Base-by-base conservation (phyloP, 2,329 filamentous ascomycete genomes). In the Remersonia thermophila region DNA sequence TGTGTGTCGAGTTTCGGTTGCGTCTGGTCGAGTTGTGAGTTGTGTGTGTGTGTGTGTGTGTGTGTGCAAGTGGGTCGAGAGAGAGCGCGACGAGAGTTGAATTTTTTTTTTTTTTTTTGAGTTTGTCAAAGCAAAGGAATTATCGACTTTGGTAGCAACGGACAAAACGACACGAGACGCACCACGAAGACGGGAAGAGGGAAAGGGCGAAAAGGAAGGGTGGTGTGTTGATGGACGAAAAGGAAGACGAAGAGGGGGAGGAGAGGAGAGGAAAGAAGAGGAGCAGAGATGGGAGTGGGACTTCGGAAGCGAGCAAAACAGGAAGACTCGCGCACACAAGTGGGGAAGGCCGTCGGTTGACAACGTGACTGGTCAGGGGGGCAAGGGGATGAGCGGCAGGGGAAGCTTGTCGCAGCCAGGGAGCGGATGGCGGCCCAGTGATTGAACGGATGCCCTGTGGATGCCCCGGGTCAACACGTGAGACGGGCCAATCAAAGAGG, bases 201-300 rank as follows among this genome's bases (percentile, higher is more conserved):
- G 48, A 52, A 47, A 49, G 49, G 47, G 53, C 49, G 49, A 55
- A 51, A 52, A 52, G 49, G 49, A 53, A 52, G 49, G 50, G 47
- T 45, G 48, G 45, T 46, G 40, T 46, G 46, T 38, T 50, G 44
- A 44, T 40, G 48, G 44, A 46, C 36, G 28, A 38, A 47, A 43
- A 44, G 20, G 20, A 25, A 52, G 44, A 50, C 39, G 46, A 42
- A 45, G 9, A 9, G 43, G 49, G 48, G 48, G 50, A 50, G 51
- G 51, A 46, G 49, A 50, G 45, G 40, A 49, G 44, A 41, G 43
- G 44, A 37, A 37, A 42, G 37, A 23, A 9, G 20, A 23, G 20
- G 9, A 23, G 20, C 5, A 23, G 20, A 23, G n/a, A n/a, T n/a
- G n/a, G n/a, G n/a, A n/a, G n/a, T 37, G 45, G 43, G 39, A 43